Conservation (phyloP, 345 rosid genomes). For the Aegle marmelos region DNA sequence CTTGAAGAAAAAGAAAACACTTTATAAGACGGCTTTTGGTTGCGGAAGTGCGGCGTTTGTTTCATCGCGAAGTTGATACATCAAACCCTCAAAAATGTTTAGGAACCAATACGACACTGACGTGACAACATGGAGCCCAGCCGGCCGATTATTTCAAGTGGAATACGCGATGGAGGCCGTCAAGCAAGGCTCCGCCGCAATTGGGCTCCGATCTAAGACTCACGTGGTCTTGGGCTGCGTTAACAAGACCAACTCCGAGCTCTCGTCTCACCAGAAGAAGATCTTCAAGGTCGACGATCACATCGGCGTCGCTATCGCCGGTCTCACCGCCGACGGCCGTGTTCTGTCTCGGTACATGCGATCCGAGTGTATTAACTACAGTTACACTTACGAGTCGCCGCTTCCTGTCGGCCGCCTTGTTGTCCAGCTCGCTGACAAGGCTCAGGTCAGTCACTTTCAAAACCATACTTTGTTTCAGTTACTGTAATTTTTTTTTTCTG, state of each 20-base stretch:
- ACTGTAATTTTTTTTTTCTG: not conserved
- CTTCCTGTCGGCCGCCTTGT: constrained; percentile 97
- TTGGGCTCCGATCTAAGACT: constrained; percentile 96
- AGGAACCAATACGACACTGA: constrained; percentile 99
- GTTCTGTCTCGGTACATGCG: constrained; percentile 96
- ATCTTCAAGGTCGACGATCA: constrained; percentile 98
- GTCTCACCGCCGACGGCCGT: constrained; percentile 97
- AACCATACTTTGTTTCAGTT: not conserved
- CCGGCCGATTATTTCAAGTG: constrained; percentile 93
- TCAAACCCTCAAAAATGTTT: constrained; percentile 50
- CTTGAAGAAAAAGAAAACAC: constrained; percentile 31
- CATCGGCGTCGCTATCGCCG: constrained; percentile 95
- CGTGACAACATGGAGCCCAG: constrained; percentile 99
- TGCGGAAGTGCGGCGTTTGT: not conserved
- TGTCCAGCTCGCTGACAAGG: constrained; percentile 95
- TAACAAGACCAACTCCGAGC: constrained; percentile 90
- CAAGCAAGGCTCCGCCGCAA: constrained; percentile 99
- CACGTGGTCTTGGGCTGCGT: constrained; percentile 92
- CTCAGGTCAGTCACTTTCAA: constrained; percentile 57
- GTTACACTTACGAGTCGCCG: constrained; percentile 87
- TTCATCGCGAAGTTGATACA: not conserved
- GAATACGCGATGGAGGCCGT: constrained; percentile 99
- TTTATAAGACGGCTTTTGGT: not conserved
- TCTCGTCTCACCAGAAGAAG: constrained; percentile 97
- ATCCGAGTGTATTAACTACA: constrained; percentile 84